Base-by-base conservation (phyloP, 2,329 filamentous ascomycete species). In the Aureobasidium sp. region DNA sequence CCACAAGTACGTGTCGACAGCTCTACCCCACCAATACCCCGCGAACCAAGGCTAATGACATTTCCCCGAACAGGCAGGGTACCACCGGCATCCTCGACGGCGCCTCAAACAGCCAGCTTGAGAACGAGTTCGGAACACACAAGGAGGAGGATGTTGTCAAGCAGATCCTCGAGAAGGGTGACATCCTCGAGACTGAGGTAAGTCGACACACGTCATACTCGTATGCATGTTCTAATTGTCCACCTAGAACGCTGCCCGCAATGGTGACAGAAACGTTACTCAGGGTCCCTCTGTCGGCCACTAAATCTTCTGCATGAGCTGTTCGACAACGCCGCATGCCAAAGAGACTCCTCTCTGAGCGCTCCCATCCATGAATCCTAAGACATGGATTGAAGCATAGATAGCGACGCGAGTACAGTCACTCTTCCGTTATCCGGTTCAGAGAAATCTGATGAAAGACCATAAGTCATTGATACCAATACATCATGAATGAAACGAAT, bases 91-190 rank as follows among this genome's bases (percentile, higher is more conserved):
- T 86, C 63, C 79, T 89, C 47, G 89, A 97, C 71, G 77, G 79
- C 10, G 92, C 92, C 9, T 88, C 90, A 68, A 89, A 95, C 67
- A 77, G 80, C 47, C 81, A 81, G 51, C 81, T 99, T 5, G 87
- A 94, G 71, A 88, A 86, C 68, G 92, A 97, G 78, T 99, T 99
- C 69, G 91, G 90, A 68, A 93, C 90, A 15, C 77, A 81, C 68
- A 81, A 86, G 61, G 87, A 91, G 27, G 92, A 97, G 8, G 89
- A 93, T 0, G 87, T 88, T 63, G 87, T 97, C 71, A 84, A 84
- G 77, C 79, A 85, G 77, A 96, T 99, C 66, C 79, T 97, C 46
- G 83, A 90, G 78, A 84, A 84, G 73, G 93, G 93, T 26, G 80
- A 80, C 17, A 73, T 87, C 61, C 87, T 94, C 76, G 82, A 84